Conservation (phyloP, 148 eudicot genomes). For the Vaccinium darrowii region DNA sequence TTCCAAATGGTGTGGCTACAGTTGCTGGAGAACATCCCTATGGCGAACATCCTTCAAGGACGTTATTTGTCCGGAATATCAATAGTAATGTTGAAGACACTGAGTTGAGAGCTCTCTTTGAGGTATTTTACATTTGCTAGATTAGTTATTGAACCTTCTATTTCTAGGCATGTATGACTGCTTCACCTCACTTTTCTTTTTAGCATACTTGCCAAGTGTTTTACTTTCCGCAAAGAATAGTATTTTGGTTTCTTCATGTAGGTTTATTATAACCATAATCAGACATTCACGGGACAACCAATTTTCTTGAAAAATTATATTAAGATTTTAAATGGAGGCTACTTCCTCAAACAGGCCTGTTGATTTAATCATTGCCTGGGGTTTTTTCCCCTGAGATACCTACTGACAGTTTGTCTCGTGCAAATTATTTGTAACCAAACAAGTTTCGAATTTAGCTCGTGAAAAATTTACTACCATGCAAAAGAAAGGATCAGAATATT, state of each 20-base stretch:
- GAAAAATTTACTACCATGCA: background rate
- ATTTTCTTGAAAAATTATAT: background rate
- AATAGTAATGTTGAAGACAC: constrained; percentile 59
- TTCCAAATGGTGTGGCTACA: constrained; percentile 36
- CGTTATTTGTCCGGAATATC: constrained; percentile 54
- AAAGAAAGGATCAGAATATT: background rate
- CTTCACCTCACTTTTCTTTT: background rate
- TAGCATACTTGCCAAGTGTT: background rate
- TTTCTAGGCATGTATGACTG: background rate
- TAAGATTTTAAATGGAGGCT: background rate
- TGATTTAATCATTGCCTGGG: background rate
- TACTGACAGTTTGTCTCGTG: background rate
- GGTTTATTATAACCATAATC: constrained; percentile 5
- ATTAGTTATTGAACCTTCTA: background rate
- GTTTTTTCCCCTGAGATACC: background rate
- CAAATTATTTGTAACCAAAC: background rate
- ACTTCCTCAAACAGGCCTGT: background rate
- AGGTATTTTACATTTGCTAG: constrained; percentile 28
- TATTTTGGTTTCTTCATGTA: background rate
- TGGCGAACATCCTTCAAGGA: constrained; percentile 69
- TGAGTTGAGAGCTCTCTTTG: constrained; percentile 50
- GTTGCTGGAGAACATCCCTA: constrained; percentile 61
- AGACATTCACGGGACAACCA: background rate
- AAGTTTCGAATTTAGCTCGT: background rate
- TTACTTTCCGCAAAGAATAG: background rate